Base-by-base conservation (phyloP, 331 rosid species). In the Pyrus hybrid region DNA sequence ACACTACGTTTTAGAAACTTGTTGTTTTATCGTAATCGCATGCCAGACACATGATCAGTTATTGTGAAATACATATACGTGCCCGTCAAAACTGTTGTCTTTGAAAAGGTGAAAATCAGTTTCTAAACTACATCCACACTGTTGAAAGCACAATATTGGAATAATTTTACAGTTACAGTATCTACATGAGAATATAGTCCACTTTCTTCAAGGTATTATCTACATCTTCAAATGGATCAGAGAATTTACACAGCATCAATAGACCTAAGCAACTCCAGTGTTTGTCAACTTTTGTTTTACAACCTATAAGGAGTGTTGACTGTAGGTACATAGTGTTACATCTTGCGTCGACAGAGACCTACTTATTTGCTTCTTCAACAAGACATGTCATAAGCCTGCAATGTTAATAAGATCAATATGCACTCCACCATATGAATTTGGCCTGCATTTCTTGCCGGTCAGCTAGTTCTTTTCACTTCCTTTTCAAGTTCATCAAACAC, bases 401-500 rank as follows among this genome's bases (percentile, higher is more conserved):
- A 12, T 63, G 37, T 13, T 25, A 43, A 43, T 3, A 58, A 62
- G 63, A 71, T 20, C 62, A 73, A 62, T 62, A 45, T 54, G 77
- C 26, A 26, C 69, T 33, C 57, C 41, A 13, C 54, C 41, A 1
- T 51, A 56, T 13, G 51, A 22, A 53, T n/a, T 80, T 76, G 78
- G 80, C 37, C 76, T 75, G 3, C 11, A 66, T 80, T 56, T 74
- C 68, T 68, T 58, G 82, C 61, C 18, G 77, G 74, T 81, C 74
- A 87, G 81, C 79, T 67, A 74, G 2, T 37, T 63, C 12, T 4
- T 67, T 62, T 67, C 20, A 72, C 77, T 80, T 81, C 70, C 77
- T 73, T 87, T 70, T 80, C 89, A 63, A 80, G 56, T 72, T 86
- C 96, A 86, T 90, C 92, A 79, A 87, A 86, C 70, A 83, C 97